These are phyloP conservation scores for Potentilla sterilis DNA, from an alignment of 306 rosid genomes.

Conservation along the genomic window DNA sequence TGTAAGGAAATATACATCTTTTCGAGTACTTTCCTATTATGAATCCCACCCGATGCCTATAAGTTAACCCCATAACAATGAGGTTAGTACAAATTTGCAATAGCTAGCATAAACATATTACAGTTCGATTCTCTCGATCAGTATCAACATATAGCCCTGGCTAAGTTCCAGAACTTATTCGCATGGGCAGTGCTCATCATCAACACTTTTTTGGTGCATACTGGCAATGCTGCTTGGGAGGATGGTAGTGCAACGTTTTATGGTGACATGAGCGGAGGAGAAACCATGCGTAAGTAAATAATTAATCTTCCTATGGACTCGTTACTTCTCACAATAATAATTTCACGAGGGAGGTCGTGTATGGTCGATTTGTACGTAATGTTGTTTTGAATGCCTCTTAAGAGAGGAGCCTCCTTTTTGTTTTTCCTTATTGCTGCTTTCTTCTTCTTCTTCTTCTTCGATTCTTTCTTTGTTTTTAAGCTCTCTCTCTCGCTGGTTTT, in stretches of 20 bases:
- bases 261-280: constrained; percentile 56
- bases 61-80: background rate
- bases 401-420: no score
- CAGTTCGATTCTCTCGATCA: background rate
- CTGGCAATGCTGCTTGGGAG: constrained; percentile 27
- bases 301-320: no score
- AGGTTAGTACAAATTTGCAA: background rate
- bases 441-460: no score
- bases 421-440: no score
- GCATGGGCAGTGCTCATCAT: constrained; percentile 14
- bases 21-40: background rate
- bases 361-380: no score
- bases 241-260: constrained; percentile 73
- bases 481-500: no score
- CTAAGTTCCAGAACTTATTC: constrained; percentile 17
- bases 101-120: background rate
- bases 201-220: constrained; percentile 14
- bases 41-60: background rate
- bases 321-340: no score
- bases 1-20: no score
- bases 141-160: constrained; percentile 19
- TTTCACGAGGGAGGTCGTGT: no score
- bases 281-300: constrained; percentile 65
- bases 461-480: no score
- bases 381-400: no score